Base-by-base conservation (phyloP, 192 early-diverging fungal genomes). In the Phycomyces blakesleeanus region DNA sequence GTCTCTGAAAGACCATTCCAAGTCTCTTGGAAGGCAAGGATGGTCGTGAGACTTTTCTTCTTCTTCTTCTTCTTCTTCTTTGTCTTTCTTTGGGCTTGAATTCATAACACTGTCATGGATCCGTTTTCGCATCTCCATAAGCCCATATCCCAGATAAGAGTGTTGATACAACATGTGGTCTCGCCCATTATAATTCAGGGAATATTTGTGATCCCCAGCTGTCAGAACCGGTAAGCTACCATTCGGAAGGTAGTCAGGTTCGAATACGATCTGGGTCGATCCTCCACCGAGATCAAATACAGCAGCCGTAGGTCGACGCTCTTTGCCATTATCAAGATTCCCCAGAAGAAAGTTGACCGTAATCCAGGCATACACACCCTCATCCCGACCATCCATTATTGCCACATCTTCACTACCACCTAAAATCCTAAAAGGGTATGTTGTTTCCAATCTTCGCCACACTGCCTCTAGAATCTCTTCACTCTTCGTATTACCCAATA, bases 201-300 rank as follows among this genome's bases (percentile, higher is more conserved):
- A 76, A 61, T 81, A 85, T 38, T 78, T 78, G 59, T 92, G 87
- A 49, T 88, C 86, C 24, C 84, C 87, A 18, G 59, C 65, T 18
- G 72, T 59, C 10, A 64, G 37, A 2, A 77, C 61, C 8, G 68
- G 73, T 5, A 77, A 56, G 29, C 69, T 78, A 26, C 70, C 73
- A n/a, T 57, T 40, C 20, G 58, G 25, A 22, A 55, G 20, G 24
- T 25, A 38, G 26, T 67, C 63, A 0, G 93, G 93, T 74, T 93
- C 93, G 79, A 95, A 95, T 0, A 93, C 93, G 57, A 95, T 90
- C 76, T 95, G 93, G 12, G 93, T 95, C 10, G 89, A 91, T 1
- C 87, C 93, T 60, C 93, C 93, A 59, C 93, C 93, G 61, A 95
- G 76, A 64, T 95, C 93, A 78, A 95, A 89, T 29, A 92, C 86